These are phyloP conservation scores for Raphanus raphanistrum DNA, from an alignment of 345 rosid species.

Conservation along the genomic window DNA sequence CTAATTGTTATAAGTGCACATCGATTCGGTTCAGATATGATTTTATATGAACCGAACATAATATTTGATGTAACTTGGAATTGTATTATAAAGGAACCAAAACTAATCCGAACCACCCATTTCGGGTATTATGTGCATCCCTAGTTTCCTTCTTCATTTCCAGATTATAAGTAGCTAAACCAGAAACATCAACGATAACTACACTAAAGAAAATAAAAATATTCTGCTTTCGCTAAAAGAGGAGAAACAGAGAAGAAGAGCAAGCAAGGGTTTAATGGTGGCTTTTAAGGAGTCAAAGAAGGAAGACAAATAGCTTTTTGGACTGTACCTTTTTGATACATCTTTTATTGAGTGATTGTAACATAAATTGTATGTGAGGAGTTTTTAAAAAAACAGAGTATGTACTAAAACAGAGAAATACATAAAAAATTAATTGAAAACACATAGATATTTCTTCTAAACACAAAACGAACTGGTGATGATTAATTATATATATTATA, in stretches of 20 bases:
- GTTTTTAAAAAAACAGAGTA: background rate
- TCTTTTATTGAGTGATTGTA: background rate
- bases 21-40: background rate
- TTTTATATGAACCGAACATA: background rate
- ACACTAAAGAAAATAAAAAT: background rate
- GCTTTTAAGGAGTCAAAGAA: background rate
- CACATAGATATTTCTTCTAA: background rate
- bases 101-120: background rate
- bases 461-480: background rate
- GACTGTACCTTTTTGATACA: background rate
- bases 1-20: too few relatives aligned
- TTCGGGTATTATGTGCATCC: background rate
- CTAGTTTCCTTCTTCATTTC: background rate
- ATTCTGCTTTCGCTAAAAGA: background rate
- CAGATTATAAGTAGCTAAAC: background rate
- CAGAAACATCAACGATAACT: background rate
- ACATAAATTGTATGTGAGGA: background rate
- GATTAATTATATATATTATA: background rate
- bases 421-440: background rate
- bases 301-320: background rate
- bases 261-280: background rate
- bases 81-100: background rate
- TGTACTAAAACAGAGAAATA: background rate
- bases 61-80: background rate
- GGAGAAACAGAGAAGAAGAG: background rate